Base-by-base conservation (phyloP, 805 yeast genomes). In the Hanseniaspora osmophila region DNA sequence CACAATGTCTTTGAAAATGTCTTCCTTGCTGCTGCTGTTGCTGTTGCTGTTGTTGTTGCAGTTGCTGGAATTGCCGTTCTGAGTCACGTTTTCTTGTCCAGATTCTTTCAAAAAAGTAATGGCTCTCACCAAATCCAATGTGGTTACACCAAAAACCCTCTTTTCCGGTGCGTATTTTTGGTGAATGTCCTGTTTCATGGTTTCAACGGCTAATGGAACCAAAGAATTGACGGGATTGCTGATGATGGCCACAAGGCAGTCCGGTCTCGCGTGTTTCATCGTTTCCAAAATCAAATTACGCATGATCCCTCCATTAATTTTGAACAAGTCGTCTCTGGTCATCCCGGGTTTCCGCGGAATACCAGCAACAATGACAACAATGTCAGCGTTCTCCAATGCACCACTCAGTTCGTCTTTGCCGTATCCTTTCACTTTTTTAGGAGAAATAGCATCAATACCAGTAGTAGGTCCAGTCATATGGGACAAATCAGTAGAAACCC, bases 301-400 rank as follows among this genome's bases (percentile, higher is more conserved):
- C 48, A 82, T 86, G 64, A 82, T 82, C 30, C 84, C 79, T 37
- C 90, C 92, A 60, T 82, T 82, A 67, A 85, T 80, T 69, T 78
- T 78, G 74, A 82, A 82, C 62, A 82, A 71, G 64, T 82, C 92
- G 63, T 81, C 90, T 68, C 92, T 75, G 55, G 90, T 78, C 90
- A 82, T 82, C 58, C 92, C 92, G 51, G 88, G 88, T 66, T 82
- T 82, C 71, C 92, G 77, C 64, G 92, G 90, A 49, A 82, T 86
- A 69, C 92, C 92, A 40, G 92, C 92, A 55, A 90, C 88, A 63
- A 88, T 84, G 48, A 88, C 75, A 44, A 88, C 88, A 49, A 88
- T 79, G 57, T 87, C 94, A 44, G 95, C 76, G 43, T 80, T 87
- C 44, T 73, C 68, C 55, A 88, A 69, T 16, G 96, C 94, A 47